A percentile compares a stretch with the other conserved stretches of the same genome.
Evolutionary conservation across 2,329 filamentous ascomycete genomes (phyloP).

Genomic region (Aspergillus pseudoterreus): DNA sequence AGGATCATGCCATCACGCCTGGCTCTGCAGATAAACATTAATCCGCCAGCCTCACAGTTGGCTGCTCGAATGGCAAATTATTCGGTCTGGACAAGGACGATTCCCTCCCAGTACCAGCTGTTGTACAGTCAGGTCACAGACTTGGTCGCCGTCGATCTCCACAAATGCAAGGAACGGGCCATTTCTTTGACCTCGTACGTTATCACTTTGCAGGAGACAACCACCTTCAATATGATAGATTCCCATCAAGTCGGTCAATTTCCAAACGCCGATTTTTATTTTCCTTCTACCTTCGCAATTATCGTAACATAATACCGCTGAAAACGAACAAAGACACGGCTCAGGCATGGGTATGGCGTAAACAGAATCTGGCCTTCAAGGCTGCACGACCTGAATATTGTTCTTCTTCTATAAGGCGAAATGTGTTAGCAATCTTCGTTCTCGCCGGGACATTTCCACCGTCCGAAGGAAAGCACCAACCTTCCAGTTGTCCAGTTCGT

Average conservation of each 20-base stretch:
- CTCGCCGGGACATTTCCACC: no score
- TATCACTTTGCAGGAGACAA: not conserved
- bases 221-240: not conserved
- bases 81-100: no score
- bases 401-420: conserved; percentile 43
- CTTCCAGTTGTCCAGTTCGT: conserved; percentile 98
- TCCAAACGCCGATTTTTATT: not conserved
- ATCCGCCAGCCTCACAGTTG: no score
- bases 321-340: not conserved
- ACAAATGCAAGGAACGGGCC: not conserved
- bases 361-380: conserved; percentile 11
- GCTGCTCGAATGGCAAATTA: no score
- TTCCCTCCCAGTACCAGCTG: no score
- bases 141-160: not conserved
- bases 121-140: no score
- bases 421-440: conserved; percentile 3
- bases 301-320: not conserved
- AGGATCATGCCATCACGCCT: no score
- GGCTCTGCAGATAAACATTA: no score
- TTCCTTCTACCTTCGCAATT: not conserved
- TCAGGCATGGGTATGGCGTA: not conserved
- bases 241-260: not conserved
- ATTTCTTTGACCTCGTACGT: not conserved
- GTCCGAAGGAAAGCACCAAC: conserved; percentile 43
- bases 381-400: conserved; percentile 48